phyloP scores from a whole-genome alignment of 495 filamentous ascomycete genomes.

The Aspergillus hancockii region DNA sequence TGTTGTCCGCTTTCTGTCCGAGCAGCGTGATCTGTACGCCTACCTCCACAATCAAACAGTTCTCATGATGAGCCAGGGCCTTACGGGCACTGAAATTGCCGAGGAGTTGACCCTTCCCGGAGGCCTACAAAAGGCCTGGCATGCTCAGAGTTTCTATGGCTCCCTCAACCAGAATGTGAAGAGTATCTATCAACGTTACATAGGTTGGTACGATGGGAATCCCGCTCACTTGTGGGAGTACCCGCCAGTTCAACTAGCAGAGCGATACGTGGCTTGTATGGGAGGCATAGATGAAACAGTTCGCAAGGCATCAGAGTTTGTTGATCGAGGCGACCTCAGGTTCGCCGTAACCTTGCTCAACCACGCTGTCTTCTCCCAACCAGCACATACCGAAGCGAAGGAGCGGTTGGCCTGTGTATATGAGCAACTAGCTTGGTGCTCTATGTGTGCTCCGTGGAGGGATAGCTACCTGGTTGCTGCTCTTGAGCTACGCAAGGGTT shows the following conservation, averaged over 20 bases:
- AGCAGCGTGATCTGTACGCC: conserved; percentile 38
- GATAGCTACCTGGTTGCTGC: too few species aligned
- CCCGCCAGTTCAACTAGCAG: conserved; percentile 26
- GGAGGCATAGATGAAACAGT: conserved; percentile 20
- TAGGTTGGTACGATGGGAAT: conserved; percentile 41
- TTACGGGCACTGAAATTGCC: conserved; percentile 33
- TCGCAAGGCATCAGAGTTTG: conserved; percentile 12
- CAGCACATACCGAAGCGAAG: too few species aligned
- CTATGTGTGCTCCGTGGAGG: too few species aligned
- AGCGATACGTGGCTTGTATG: conserved; percentile 31
- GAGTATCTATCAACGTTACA: conserved; percentile 42
- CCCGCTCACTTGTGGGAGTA: conserved; percentile 39
- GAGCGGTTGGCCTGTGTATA: too few species aligned
- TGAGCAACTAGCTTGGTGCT: too few species aligned
- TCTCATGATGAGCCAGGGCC: conserved; percentile 30
- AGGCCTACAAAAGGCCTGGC: conserved; percentile 22
- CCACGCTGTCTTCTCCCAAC: too few species aligned
- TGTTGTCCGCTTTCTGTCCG: conserved; percentile 19
- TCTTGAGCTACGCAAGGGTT: too few species aligned
- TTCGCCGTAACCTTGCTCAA: conserved; percentile 25
- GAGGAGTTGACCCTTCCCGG: conserved; percentile 28
- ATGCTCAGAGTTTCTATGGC: conserved; percentile 36
- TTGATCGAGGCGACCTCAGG: conserved; percentile 17
- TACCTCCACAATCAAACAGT: conserved; percentile 39
- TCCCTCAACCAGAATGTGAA: conserved; percentile 42